Conservation (phyloP, 202 grass and related monocot species). For the Saccharum hybrid region DNA sequence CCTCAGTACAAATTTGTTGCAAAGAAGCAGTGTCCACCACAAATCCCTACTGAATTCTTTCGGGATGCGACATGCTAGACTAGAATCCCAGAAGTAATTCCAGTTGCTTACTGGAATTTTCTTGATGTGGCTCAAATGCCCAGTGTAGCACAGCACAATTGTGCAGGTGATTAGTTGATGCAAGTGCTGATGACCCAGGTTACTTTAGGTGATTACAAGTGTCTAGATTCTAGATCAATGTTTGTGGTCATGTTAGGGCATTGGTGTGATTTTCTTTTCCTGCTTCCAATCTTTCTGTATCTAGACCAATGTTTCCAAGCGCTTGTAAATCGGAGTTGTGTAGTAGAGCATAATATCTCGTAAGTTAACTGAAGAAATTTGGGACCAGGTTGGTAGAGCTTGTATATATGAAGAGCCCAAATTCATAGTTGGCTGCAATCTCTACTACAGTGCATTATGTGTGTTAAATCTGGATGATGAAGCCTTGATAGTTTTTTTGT, state of each 20-base stretch:
- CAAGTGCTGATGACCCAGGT: background rate
- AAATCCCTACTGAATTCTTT: conserved; percentile 67
- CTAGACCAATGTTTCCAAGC: conserved; percentile 28
- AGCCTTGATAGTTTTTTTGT: too few species aligned
- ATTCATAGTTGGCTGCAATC: background rate
- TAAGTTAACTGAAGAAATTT: conserved; percentile 2
- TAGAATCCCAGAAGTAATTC: conserved; percentile 15
- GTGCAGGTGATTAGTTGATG: conserved; percentile 10
- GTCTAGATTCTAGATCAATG: background rate
- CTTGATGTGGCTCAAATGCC: conserved; percentile 27
- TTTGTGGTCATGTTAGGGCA: conserved; percentile 26
- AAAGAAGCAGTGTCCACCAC: conserved; percentile 76
- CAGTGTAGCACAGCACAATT: background rate
- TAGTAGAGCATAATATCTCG: conserved; percentile 37
- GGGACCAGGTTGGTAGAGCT: background rate
- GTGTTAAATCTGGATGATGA: too few species aligned
- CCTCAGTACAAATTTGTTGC: conserved; percentile 85
- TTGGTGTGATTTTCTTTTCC: conserved; percentile 18
- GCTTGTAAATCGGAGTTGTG: conserved; percentile 46
- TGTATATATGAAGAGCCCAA: background rate
- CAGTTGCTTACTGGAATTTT: conserved; percentile 55
- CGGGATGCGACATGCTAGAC: conserved; percentile 50
- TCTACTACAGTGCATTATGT: background rate
- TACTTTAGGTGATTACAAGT: background rate
- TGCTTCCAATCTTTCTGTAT: conserved; percentile 34